A percentile compares a stretch with the other conserved stretches of the same genome.
These are phyloP conservation scores for Colletotrichum ledebouriae DNA, from an alignment of 2,329 filamentous ascomycete genomes.

Conservation along the genomic window DNA sequence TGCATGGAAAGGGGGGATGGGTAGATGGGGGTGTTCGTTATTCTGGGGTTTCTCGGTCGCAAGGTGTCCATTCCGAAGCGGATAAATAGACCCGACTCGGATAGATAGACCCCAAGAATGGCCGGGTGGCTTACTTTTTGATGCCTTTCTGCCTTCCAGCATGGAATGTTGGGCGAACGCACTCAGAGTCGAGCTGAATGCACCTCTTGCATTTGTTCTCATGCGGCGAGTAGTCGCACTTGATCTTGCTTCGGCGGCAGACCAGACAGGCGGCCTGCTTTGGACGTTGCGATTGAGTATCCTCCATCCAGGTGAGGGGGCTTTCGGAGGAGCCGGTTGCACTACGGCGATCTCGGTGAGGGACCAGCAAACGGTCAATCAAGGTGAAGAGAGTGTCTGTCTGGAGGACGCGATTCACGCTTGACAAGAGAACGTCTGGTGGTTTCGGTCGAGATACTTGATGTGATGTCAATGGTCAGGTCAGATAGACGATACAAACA, in stretches of 20 bases:
- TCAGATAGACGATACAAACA: constrained; percentile 36
- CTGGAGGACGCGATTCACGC: constrained; percentile 11
- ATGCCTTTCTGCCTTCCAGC: constrained; percentile 81
- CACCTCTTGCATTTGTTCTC: constrained; percentile 72
- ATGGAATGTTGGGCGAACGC: constrained; percentile 79
- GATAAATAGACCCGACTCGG: not conserved
- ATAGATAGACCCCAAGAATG: not conserved
- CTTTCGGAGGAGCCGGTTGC: constrained; percentile 40
- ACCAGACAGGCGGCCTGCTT: constrained; percentile 70
- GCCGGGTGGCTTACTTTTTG: constrained; percentile 72
- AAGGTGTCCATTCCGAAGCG: constrained; percentile 1
- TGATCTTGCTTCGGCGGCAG: constrained; percentile 77
- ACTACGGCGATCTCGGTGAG: constrained; percentile 37
- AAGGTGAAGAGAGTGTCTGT: constrained; percentile 13
- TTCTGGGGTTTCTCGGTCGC: constrained; percentile 12
- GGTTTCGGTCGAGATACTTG: constrained; percentile 27
- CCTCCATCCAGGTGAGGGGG: constrained; percentile 43
- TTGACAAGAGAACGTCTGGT: constrained; percentile 13
- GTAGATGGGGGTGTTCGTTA: not conserved
- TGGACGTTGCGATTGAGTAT: constrained; percentile 42
- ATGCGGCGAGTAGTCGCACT: constrained; percentile 69
- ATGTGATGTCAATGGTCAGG: constrained; percentile 16
- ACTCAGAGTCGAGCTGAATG: constrained; percentile 69
- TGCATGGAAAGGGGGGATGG: constrained; percentile 4
- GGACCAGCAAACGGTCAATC: constrained; percentile 20